Conservation (phyloP, 169 alveolate species). For the Cytauxzoon felis region DNA sequence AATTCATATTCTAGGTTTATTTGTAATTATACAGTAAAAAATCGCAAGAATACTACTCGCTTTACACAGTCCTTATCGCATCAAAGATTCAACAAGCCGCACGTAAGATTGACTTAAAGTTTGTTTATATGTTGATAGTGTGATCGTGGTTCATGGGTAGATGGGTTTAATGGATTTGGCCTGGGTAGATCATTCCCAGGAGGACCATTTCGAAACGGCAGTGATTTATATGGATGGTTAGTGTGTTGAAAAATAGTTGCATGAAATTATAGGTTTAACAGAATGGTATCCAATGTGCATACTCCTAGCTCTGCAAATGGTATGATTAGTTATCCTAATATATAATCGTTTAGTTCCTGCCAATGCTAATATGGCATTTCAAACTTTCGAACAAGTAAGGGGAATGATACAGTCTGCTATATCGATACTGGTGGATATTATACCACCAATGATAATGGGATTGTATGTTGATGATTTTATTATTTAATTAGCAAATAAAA, state of each 20-base stretch:
- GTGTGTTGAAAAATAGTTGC: too few species aligned
- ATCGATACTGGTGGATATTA: conserved; percentile 73
- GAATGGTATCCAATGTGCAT: conserved; percentile 72
- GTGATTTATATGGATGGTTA: conserved; percentile 45
- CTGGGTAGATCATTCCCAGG: conserved; percentile 41
- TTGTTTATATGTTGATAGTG: conserved; percentile 7
- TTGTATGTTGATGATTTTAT: conserved; percentile 56
- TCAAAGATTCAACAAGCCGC: conserved; percentile 49
- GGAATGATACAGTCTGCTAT: conserved; percentile 76
- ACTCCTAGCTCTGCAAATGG: conserved; percentile 68
- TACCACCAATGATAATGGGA: conserved; percentile 79
- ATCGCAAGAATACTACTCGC: conserved; percentile 26
- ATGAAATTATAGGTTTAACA: too few species aligned
- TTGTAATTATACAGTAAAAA: conserved; percentile 17
- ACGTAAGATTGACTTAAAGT: conserved; percentile 14
- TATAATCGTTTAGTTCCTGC: conserved; percentile 65
- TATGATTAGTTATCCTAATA: background rate
- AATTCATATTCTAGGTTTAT: background rate
- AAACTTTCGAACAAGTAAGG: conserved; percentile 71
- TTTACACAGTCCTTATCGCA: conserved; percentile 54
- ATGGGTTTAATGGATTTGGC: conserved; percentile 39
- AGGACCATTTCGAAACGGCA: conserved; percentile 59
- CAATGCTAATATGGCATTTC: conserved; percentile 67
- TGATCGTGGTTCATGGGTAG: conserved; percentile 60
- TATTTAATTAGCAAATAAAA: background rate